A percentile compares a stretch with the other conserved stretches of the same genome.
These are phyloP conservation scores for Eruca vesicaria DNA, from an alignment of 441 rosid species.

Conservation along the genomic window DNA sequence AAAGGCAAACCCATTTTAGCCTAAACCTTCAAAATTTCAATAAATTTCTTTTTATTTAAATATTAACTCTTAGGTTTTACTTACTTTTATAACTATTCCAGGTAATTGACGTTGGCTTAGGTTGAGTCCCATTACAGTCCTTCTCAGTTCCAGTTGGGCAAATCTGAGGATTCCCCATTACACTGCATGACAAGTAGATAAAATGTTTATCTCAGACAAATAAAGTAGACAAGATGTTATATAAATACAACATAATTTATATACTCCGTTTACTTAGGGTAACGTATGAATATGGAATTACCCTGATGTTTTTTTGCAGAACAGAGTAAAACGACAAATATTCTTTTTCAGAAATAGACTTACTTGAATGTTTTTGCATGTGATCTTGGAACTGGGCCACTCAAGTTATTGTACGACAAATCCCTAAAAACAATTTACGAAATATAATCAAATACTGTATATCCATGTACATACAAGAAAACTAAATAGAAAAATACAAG, in stretches of 20 bases:
- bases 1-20: slow-evolving; percentile 2
- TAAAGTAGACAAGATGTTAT: background rate
- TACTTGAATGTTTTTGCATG: slow-evolving; percentile 91
- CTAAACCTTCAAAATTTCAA: background rate
- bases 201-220: background rate
- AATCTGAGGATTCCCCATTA: slow-evolving; percentile 83
- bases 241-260: background rate
- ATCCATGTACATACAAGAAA: background rate
- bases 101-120: slow-evolving; percentile 54
- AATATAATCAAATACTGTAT: background rate
- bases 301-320: slow-evolving; percentile 3
- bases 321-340: slow-evolving; percentile 25
- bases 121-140: slow-evolving; percentile 69
- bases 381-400: slow-evolving; percentile 70
- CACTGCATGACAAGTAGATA: slow-evolving; percentile 43
- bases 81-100: slow-evolving; percentile 58
- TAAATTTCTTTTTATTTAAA: background rate
- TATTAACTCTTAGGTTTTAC: slow-evolving; percentile 24
- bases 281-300: slow-evolving; percentile 19
- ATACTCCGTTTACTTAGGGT: background rate
- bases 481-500: background rate
- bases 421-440: slow-evolving; percentile 50
- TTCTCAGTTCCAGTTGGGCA: slow-evolving; percentile 66
- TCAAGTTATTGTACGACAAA: slow-evolving; percentile 83
- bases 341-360: slow-evolving; percentile 29